Conservation (phyloP, 192 early-diverging fungal genomes). For the Funneliformis geosporum region DNA sequence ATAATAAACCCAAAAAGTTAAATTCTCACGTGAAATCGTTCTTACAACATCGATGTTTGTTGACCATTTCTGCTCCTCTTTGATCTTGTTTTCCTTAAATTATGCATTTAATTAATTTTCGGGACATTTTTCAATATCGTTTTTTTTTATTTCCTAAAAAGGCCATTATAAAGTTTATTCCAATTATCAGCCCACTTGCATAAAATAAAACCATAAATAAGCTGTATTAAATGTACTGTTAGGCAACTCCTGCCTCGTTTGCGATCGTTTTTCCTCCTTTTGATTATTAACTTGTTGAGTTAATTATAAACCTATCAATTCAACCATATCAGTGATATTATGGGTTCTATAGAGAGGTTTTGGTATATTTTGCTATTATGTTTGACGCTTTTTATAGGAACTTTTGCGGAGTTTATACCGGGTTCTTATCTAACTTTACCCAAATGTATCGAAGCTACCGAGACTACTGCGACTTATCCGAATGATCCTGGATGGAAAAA, state of each 20-base stretch:
- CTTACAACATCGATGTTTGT: too few relatives aligned
- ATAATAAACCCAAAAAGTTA: too few relatives aligned
- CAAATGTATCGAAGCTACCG: background rate
- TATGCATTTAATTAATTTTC: too few relatives aligned
- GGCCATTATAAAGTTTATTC: too few relatives aligned
- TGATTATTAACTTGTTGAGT: background rate
- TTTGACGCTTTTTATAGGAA: background rate
- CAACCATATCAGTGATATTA: background rate
- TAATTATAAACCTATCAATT: background rate
- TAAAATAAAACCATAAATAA: background rate
- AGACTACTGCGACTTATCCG: background rate
- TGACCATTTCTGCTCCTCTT: too few relatives aligned
- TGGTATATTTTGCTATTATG: background rate
- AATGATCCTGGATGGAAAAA: background rate
- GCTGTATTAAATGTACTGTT: background rate
- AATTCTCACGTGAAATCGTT: too few relatives aligned
- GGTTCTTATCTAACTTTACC: background rate
- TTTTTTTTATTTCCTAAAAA: too few relatives aligned
- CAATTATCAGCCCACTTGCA: background rate
- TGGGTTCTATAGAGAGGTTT: background rate
- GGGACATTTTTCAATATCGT: too few relatives aligned
- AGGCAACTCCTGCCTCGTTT: background rate
- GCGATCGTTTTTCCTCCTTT: background rate
- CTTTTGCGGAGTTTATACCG: background rate
- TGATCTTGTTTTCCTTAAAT: too few relatives aligned